phyloP scores from a whole-genome alignment of 495 filamentous ascomycete genomes.

The Penicillium odoratum region DNA sequence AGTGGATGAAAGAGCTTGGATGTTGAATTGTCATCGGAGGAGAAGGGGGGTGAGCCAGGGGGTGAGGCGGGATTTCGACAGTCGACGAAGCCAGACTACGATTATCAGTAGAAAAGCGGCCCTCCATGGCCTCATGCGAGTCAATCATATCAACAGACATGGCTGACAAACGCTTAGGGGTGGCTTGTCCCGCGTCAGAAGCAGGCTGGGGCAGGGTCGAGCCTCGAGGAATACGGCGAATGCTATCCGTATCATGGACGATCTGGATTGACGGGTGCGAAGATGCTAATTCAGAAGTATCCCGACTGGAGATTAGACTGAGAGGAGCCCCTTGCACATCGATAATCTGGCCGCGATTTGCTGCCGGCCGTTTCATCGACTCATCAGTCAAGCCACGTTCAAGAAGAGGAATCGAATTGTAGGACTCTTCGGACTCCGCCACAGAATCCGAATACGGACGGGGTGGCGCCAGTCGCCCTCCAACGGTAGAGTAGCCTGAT shows the following conservation, averaged over 20 bases:
- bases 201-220: constrained; percentile 42
- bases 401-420: constrained; percentile 74
- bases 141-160: constrained; percentile 68
- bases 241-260: constrained; percentile 60
- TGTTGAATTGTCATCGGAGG: constrained; percentile 75
- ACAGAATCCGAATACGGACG: constrained; percentile 43
- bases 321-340: constrained; percentile 21
- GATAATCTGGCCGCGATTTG: constrained; percentile 4
- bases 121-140: constrained; percentile 43
- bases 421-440: constrained; percentile 64
- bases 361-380: constrained; percentile 43
- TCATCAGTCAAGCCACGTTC: constrained; percentile 69
- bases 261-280: constrained; percentile 52
- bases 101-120: constrained; percentile 33
- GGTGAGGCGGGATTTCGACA: constrained; percentile 61
- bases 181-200: constrained; percentile 18
- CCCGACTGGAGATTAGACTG: constrained; percentile 29
- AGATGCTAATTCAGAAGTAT: constrained; percentile 38
- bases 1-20: constrained; percentile 47
- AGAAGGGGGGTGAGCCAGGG: constrained; percentile 71
- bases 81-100: constrained; percentile 42
- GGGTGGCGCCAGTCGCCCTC: constrained; percentile 30
- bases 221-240: constrained; percentile 50
- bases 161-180: constrained; percentile 56
- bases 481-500: constrained; percentile 30